A percentile compares a stretch with the other conserved stretches of the same genome.
Conservation (phyloP, 2,329 filamentous ascomycete genomes). For the Monilinia laxa region DNA sequence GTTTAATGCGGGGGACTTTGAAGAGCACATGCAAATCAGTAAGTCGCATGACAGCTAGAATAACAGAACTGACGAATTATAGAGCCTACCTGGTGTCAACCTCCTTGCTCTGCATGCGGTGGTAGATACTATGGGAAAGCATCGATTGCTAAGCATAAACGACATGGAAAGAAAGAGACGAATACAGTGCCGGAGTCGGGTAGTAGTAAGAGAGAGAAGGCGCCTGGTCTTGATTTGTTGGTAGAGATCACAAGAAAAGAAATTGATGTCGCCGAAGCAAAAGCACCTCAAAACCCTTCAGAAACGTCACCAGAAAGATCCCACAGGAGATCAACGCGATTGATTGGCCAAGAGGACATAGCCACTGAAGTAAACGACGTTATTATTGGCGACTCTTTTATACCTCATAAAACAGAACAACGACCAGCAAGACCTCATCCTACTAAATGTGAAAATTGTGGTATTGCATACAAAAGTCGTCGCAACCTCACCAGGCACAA, state of each 20-base stretch:
- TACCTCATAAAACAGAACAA: not conserved
- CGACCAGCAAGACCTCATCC: not conserved
- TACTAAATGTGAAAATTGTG: not conserved
- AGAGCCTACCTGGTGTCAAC: conserved; percentile 4
- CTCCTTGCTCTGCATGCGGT: conserved; percentile 6
- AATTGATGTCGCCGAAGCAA: too few relatives aligned
- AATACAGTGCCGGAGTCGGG: not conserved
- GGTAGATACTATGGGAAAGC: not conserved
- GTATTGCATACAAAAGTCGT: not conserved
- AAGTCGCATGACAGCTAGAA: not conserved
- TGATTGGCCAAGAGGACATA: not conserved
- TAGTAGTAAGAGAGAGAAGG: not conserved
- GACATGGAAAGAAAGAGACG: not conserved
- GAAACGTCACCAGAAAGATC: not conserved
- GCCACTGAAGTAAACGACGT: not conserved
- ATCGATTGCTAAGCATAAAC: conserved; percentile 1
- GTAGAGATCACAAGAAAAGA: not conserved
- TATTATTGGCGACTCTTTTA: not conserved
- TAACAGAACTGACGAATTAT: not conserved
- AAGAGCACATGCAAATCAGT: not conserved
- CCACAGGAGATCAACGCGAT: not conserved
- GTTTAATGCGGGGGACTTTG: not conserved
- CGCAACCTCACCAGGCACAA: not conserved
- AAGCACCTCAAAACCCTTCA: too few relatives aligned
- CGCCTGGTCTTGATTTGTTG: not conserved